A percentile compares a stretch with the other conserved stretches of the same genome.
These are phyloP conservation scores for Sordaria brevicollis DNA, from an alignment of 495 filamentous ascomycete species.

Conservation along the genomic window DNA sequence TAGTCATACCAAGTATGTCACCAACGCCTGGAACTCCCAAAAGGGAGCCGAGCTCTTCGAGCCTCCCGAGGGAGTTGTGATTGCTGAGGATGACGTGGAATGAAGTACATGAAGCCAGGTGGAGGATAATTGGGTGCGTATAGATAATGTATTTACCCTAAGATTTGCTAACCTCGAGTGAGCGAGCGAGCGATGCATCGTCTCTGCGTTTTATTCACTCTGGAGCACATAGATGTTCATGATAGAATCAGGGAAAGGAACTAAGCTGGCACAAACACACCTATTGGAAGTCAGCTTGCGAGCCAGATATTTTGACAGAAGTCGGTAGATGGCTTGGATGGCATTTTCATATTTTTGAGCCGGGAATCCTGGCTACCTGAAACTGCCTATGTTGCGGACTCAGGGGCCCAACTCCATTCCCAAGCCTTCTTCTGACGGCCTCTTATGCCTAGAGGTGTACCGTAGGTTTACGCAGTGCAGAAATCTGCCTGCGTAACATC, in stretches of 20 bases:
- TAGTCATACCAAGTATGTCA: slow-evolving; percentile 82
- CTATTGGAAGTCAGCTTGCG: no score
- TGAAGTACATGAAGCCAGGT: neutral
- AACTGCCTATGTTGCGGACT: neutral
- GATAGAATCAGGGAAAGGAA: no score
- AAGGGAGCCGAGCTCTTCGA: slow-evolving; percentile 1
- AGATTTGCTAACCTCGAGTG: neutral
- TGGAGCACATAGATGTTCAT: neutral
- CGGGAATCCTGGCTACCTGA: neutral
- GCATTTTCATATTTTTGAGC: neutral
- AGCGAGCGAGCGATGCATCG: neutral
- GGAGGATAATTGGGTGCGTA: neutral
- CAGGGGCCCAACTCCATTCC: neutral
- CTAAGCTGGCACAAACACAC: no score
- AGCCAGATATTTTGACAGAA: no score
- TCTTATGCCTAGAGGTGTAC: neutral
- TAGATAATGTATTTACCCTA: neutral
- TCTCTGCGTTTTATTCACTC: neutral
- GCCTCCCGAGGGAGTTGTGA: slow-evolving; percentile 5
- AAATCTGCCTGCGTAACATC: no score
- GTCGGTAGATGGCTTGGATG: neutral
- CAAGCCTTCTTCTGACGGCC: neutral
- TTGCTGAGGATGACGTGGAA: slow-evolving; percentile 3
- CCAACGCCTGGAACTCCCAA: slow-evolving; percentile 5
- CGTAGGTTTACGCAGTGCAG: neutral